Conservation (phyloP, 768 basidiomycete genomes). For the Leccinum broughii region DNA sequence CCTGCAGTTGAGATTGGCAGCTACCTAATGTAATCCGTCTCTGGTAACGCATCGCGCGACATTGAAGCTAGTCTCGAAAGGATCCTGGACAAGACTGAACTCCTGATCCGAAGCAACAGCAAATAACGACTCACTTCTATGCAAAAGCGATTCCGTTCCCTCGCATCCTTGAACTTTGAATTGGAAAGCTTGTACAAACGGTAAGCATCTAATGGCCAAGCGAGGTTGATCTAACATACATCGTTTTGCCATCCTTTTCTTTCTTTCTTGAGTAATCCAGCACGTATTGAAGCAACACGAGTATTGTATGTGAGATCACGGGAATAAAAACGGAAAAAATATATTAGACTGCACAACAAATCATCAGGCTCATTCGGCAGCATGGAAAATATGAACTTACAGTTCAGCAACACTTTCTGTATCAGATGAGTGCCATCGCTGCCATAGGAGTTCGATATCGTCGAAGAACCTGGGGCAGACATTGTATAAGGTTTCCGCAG, state of each 20-base stretch:
- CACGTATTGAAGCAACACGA: constrained; percentile 88
- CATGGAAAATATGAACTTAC: constrained; percentile 44
- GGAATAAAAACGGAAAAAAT: constrained; percentile 96
- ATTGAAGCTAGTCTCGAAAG: constrained; percentile 93
- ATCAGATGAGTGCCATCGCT: constrained; percentile 92
- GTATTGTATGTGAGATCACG: constrained; percentile 91
- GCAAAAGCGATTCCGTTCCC: constrained; percentile 93
- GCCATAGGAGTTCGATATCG: constrained; percentile 88
- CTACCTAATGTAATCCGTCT: constrained; percentile 91
- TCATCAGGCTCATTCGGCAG: constrained; percentile 7
- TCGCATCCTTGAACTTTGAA: constrained; percentile 61
- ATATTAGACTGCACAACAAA: constrained; percentile 69
- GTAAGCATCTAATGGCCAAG: constrained; percentile 6
- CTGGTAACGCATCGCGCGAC: constrained; percentile 97
- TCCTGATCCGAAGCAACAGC: background rate
- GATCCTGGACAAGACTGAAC: constrained; percentile 59
- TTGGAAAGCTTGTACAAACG: constrained; percentile 44
- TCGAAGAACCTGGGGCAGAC: constrained; percentile 80
- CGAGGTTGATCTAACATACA: constrained; percentile 45
- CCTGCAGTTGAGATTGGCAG: background rate
- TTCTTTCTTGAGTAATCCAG: constrained; percentile 87
- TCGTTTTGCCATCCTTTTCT: constrained; percentile 95
- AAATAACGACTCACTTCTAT: constrained; percentile 67
- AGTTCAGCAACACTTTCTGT: constrained; percentile 90
- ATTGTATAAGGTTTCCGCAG: constrained; percentile 13